These are phyloP conservation scores for Solanum tacnaense DNA, from an alignment of 257 asterid genomes.

Conservation along the genomic window DNA sequence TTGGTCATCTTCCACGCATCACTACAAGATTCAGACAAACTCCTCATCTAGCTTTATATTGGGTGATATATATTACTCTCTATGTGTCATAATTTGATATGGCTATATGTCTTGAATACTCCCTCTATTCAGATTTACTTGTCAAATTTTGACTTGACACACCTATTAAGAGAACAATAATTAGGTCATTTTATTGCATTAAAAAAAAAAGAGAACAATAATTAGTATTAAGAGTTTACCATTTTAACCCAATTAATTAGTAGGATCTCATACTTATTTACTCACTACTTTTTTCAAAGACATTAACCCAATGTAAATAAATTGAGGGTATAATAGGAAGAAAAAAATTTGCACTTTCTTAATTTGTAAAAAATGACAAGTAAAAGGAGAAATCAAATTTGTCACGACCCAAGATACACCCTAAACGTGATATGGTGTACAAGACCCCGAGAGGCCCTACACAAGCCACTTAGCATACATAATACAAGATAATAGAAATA, in stretches of 20 bases:
- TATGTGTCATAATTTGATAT: too few species aligned
- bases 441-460: too few species aligned
- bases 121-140: neutral
- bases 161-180: neutral
- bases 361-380: neutral
- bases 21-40: neutral
- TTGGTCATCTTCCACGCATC: neutral
- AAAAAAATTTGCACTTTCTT: neutral
- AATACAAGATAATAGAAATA: too few species aligned
- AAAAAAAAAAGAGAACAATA: too few species aligned
- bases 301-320: neutral
- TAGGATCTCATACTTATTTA: neutral
- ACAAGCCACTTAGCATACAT: too few species aligned
- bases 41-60: neutral
- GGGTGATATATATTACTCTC: neutral
- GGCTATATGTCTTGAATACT: neutral
- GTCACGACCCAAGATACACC: too few species aligned
- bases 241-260: neutral
- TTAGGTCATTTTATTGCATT: too few species aligned
- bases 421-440: too few species aligned
- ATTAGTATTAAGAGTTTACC: neutral
- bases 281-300: neutral
- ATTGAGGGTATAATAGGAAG: neutral
- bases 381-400: neutral
- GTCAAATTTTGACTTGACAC: neutral